phyloP scores from a whole-genome alignment of 2,329 filamentous ascomycete genomes.

The Talaromyces sp. region DNA sequence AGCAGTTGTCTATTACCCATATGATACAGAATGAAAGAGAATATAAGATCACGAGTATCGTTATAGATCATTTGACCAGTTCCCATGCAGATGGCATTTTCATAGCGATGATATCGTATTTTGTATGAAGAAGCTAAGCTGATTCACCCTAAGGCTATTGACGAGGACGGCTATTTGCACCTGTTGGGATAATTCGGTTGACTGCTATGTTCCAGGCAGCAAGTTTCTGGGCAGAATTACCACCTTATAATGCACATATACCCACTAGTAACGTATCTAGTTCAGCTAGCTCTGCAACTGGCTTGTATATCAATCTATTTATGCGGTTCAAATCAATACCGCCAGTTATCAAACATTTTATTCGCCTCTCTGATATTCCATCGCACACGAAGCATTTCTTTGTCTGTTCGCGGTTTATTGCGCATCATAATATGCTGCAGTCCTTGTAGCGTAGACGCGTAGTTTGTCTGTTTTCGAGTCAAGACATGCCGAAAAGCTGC shows the following conservation, averaged over 20 bases:
- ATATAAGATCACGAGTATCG: background rate
- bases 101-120: background rate
- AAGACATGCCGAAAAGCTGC: constrained; percentile 67
- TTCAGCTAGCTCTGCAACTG: no score
- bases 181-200: background rate
- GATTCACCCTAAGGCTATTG: background rate
- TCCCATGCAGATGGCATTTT: no score
- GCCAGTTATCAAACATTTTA: constrained; percentile 33
- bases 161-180: no score
- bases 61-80: background rate
- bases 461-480: constrained; percentile 64
- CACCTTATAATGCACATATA: no score
- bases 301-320: background rate
- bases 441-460: constrained; percentile 63
- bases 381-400: constrained; percentile 29
- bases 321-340: constrained; percentile 22
- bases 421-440: constrained; percentile 48
- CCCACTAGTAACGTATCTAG: no score
- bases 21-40: background rate
- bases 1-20: background rate
- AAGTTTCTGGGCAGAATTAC: background rate
- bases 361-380: constrained; percentile 32
- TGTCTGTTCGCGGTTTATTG: constrained; percentile 33
- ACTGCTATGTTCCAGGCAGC: background rate
- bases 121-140: background rate